Evolutionary conservation across 768 basidiomycete species (phyloP), one percentile per base, ranked within the genome.

Genomic region (Serendipita indica): DNA sequence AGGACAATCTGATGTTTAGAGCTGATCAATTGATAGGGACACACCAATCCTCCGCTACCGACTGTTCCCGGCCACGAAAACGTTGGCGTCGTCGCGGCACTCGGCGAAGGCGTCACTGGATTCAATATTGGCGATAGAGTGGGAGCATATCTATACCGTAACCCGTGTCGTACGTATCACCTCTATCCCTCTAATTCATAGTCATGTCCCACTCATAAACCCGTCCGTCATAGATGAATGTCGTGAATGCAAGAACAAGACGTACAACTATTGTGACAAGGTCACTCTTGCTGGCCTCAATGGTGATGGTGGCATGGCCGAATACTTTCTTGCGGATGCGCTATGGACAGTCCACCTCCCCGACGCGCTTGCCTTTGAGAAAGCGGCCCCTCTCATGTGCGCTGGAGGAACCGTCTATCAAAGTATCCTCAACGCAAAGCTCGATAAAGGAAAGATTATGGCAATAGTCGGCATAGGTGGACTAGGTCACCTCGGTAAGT

Each of bases 311-410:
- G 60, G 56, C 10, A 58, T 61, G 22, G 57, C 60, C 27, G 57
- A 61, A 30, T 61, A 61, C 25, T 22, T 61, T 10, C 20, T 61
- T 34, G 60, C 56, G 10, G 60, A 57, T 37, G 25, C 14, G 43
- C 20, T 16, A 22, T 28, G 37, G 6, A 43, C 60, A 1, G 57
- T 57, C 39, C 39, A 33, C 2, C 25, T 61, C 20, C 60, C 60
- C 3, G 57, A 61, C n/a, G 27, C 35, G 13, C 43, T 61, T 33
- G 34, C 57, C 7, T 61, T 61, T 39, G 30, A 33, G 33, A 59
- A 46, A 14, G 60, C 60, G 1, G 60, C 60, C 6, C 60, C 60
- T 3, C 60, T 61, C 16, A 58, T 58, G 41, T 61, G 60, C 25
- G 60, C 60, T 13, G 60, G 60, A 14, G 41, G 57, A 3, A 61